Percentiles rank a stretch among this genome's conserved stretches.
phyloP scores from a whole-genome alignment of 495 filamentous ascomycete species.

The Podospora didyma region DNA sequence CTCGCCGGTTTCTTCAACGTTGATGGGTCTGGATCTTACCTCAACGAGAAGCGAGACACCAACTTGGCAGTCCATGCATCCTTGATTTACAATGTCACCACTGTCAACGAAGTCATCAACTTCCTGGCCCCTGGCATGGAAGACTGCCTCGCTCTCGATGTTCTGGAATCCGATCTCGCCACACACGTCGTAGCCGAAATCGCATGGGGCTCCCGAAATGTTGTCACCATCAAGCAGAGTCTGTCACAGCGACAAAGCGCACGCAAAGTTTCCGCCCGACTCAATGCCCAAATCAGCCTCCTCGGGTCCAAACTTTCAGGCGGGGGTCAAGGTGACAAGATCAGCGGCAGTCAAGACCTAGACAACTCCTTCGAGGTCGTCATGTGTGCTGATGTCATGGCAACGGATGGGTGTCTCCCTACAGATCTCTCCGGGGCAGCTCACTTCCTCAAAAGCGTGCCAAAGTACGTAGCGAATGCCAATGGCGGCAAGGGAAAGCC shows the following conservation, averaged over 20 bases:
- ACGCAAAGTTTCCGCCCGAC: too few relatives aligned
- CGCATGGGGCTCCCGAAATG: background rate
- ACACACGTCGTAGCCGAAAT: background rate
- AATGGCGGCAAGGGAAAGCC: background rate
- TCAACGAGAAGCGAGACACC: background rate
- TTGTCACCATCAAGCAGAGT: background rate
- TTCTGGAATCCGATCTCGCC: background rate
- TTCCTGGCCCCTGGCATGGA: background rate
- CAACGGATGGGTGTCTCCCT: too few relatives aligned
- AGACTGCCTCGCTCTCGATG: background rate
- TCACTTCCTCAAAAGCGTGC: too few relatives aligned
- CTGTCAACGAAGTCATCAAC: background rate
- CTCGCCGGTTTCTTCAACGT: background rate
- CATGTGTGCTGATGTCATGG: too few relatives aligned
- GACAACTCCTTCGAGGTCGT: too few relatives aligned
- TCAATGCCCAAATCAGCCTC: too few relatives aligned
- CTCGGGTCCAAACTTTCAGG: too few relatives aligned
- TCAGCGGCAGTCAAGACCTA: too few relatives aligned
- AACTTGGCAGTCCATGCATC: background rate
- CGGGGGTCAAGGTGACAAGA: too few relatives aligned
- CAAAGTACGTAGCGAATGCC: too few relatives aligned
- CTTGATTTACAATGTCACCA: constrained; percentile 1
- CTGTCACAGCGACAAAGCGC: too few relatives aligned
- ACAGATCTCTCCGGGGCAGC: too few relatives aligned
- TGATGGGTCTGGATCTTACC: background rate